Evolutionary conservation across 148 eudicot genomes (phyloP).

Genomic region (Cornus kousa): DNA sequence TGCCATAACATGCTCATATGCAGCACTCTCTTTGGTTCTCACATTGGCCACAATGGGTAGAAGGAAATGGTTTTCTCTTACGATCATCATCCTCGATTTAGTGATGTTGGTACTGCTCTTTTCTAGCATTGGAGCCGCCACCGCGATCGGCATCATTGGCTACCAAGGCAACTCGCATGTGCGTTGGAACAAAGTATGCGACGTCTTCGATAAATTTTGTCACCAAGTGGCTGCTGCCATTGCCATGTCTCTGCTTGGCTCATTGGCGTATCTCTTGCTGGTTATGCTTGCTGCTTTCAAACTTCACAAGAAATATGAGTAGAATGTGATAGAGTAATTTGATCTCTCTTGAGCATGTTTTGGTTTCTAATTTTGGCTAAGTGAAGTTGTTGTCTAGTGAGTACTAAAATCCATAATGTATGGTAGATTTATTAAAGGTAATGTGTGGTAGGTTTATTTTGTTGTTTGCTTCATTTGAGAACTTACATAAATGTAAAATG

Average conservation of each 20-base stretch:
- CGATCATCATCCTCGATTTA: constrained; percentile 38
- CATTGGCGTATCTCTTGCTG: constrained; percentile 32
- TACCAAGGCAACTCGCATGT: constrained; percentile 61
- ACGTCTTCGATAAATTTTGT: constrained; percentile 48
- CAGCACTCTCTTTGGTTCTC: constrained; percentile 31
- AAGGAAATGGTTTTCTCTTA: constrained; percentile 11
- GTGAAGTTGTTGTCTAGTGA: too few relatives aligned
- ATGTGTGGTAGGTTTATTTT: too few relatives aligned
- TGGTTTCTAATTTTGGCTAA: too few relatives aligned
- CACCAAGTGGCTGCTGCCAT: constrained; percentile 37
- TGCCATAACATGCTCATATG: constrained; percentile 46
- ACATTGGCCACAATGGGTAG: constrained; percentile 27
- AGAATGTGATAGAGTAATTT: not conserved
- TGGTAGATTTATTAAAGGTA: too few relatives aligned
- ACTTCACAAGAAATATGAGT: constrained; percentile 33
- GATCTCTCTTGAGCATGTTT: too few relatives aligned
- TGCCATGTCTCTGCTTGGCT: constrained; percentile 34
- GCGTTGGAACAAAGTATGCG: constrained; percentile 68
- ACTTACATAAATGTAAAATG: too few relatives aligned
- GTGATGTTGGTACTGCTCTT: constrained; percentile 56
- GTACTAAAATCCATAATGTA: too few relatives aligned
- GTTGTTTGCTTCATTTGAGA: too few relatives aligned
- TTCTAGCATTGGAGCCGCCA: constrained; percentile 52
- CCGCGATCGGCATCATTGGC: constrained; percentile 55
- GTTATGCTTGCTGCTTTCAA: constrained; percentile 33